Evolutionary conservation across 306 rosid genomes (phyloP).

Genomic region (Canavalia ensiformis): DNA sequence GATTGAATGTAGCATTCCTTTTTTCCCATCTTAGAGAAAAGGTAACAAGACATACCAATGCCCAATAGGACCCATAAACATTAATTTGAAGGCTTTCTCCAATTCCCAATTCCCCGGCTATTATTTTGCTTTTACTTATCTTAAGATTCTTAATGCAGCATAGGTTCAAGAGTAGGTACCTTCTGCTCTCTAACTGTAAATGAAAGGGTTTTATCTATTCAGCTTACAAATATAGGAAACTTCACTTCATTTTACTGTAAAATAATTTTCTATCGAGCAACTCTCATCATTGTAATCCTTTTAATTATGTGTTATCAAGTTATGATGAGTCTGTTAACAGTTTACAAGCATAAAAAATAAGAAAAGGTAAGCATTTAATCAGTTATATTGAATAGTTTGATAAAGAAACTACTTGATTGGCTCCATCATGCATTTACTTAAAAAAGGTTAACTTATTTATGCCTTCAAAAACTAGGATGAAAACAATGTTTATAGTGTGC

Average conservation of each 20-base stretch:
- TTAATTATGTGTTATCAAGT: neutral
- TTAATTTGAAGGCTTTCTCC: too few relatives aligned
- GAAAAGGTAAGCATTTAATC: neutral
- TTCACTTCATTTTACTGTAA: too few relatives aligned
- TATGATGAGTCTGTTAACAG: neutral
- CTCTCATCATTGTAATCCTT: neutral
- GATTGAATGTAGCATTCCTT: neutral
- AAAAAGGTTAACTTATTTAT: neutral
- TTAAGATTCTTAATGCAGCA: slow-evolving; percentile 1
- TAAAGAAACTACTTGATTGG: neutral
- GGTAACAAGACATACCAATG: neutral
- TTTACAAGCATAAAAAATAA: slow-evolving; percentile 2
- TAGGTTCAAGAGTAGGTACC: neutral
- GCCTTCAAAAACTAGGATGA: neutral
- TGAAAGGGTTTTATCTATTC: neutral
- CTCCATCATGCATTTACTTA: neutral
- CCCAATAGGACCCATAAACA: neutral
- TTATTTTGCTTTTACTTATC: slow-evolving; percentile 4
- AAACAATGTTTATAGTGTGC: neutral
- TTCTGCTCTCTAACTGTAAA: neutral
- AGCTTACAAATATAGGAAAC: too few relatives aligned
- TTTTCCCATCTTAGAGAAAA: neutral
- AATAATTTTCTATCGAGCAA: neutral
- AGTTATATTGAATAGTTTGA: slow-evolving; percentile 19
- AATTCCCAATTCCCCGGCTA: too few relatives aligned